phyloP scores from a whole-genome alignment of 2,329 filamentous ascomycete genomes.

The Pseudocercospora fuligena region DNA sequence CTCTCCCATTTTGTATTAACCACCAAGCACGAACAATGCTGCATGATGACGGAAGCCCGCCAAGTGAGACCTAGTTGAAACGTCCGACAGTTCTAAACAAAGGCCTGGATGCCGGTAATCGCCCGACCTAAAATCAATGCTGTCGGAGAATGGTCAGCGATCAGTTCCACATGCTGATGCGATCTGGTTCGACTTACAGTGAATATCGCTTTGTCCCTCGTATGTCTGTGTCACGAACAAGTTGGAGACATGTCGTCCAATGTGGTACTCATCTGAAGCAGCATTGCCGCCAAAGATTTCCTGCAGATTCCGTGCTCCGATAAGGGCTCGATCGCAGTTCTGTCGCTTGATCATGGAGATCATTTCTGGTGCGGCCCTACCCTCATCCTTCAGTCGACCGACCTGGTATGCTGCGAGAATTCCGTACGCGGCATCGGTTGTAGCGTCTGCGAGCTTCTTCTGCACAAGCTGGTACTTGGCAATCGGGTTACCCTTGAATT shows the following conservation, averaged over 20 bases:
- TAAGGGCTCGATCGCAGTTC: slow-evolving; percentile 89
- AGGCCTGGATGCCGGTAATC: slow-evolving; percentile 74
- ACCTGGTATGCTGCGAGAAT: slow-evolving; percentile 91
- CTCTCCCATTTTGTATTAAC: background rate
- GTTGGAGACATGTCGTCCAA: slow-evolving; percentile 93
- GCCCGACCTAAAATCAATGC: slow-evolving; percentile 57
- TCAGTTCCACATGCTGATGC: slow-evolving; percentile 7
- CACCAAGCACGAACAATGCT: slow-evolving; percentile 7
- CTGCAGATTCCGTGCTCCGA: slow-evolving; percentile 80
- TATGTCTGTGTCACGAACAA: slow-evolving; percentile 98
- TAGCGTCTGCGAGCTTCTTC: slow-evolving; percentile 94
- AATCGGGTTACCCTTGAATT: slow-evolving; percentile 94
- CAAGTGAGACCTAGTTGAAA: slow-evolving; percentile 6
- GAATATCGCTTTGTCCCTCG: slow-evolving; percentile 97
- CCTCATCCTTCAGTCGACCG: slow-evolving; percentile 88
- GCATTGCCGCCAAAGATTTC: slow-evolving; percentile 98
- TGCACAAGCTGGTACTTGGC: slow-evolving; percentile 97
- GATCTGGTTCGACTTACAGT: slow-evolving; percentile 65
- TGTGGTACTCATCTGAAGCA: slow-evolving; percentile 95
- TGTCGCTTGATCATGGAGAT: slow-evolving; percentile 96
- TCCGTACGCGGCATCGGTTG: slow-evolving; percentile 88
- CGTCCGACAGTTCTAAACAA: slow-evolving; percentile 47
- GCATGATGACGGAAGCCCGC: slow-evolving; percentile 5
- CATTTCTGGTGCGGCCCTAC: slow-evolving; percentile 90
- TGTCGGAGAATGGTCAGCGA: slow-evolving; percentile 37